Evolutionary conservation across 2,329 filamentous ascomycete genomes (phyloP).

Genomic region (Pseudogymnoascus sp.): DNA sequence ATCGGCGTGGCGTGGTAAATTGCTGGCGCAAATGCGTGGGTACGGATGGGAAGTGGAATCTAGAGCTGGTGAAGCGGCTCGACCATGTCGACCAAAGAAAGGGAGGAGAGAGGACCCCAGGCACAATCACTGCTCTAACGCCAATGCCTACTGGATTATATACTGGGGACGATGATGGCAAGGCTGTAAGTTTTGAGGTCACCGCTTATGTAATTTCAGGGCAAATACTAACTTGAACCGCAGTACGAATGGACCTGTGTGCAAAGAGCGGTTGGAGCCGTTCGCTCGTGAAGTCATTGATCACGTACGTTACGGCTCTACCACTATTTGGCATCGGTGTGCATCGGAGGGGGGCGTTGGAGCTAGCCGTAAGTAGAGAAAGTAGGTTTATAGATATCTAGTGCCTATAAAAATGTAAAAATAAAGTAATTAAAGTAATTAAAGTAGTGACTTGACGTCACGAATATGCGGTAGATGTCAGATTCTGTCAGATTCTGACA

Average conservation of each 20-base stretch:
- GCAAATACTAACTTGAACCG: slow-evolving; percentile 13
- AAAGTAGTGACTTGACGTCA: background rate
- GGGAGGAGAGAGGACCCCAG: slow-evolving; percentile 50
- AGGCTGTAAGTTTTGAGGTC: slow-evolving; percentile 59
- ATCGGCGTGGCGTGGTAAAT: slow-evolving; percentile 75
- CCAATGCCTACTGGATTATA: slow-evolving; percentile 80
- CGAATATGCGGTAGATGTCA: background rate
- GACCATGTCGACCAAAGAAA: slow-evolving; percentile 69
- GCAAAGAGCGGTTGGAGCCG: background rate
- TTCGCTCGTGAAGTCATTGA: background rate
- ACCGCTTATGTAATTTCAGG: background rate
- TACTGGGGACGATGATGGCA: slow-evolving; percentile 87
- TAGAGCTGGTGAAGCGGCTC: slow-evolving; percentile 72
- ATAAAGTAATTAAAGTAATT: background rate
- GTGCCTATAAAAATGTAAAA: background rate
- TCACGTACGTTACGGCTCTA: background rate
- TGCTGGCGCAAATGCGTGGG: slow-evolving; percentile 55
- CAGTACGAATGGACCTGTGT: slow-evolving; percentile 53
- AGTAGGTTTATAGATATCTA: background rate
- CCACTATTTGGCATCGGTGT: background rate
- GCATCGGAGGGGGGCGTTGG: background rate
- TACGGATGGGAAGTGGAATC: slow-evolving; percentile 57
- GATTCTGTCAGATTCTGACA: background rate
- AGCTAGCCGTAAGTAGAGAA: background rate
- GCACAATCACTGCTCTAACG: slow-evolving; percentile 77